phyloP scores from a whole-genome alignment of 2,329 filamentous ascomycete species.

The Nigrospora oryzae region DNA sequence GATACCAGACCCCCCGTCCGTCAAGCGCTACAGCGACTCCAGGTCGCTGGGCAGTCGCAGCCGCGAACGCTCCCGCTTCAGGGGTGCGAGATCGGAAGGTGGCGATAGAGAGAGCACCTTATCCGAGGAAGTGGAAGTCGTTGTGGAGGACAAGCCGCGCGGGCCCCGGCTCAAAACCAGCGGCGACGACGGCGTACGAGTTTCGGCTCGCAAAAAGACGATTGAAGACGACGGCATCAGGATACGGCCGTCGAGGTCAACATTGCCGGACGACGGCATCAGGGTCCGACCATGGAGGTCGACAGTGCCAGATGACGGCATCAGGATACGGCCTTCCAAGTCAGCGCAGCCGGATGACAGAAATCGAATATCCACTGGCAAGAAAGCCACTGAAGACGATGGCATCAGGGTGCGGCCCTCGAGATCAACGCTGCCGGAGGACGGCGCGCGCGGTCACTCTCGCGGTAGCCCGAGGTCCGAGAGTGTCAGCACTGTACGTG shows the following conservation, averaged over 20 bases:
- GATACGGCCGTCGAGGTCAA: constrained; percentile 4
- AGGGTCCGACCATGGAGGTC: constrained; percentile 12
- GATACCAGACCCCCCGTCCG: constrained; percentile 29
- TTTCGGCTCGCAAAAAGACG: constrained; percentile 26
- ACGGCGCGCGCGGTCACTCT: constrained; percentile 25
- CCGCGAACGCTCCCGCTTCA: constrained; percentile 30
- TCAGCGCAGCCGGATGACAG: background rate
- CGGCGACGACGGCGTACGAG: constrained; percentile 33
- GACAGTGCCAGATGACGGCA: constrained; percentile 13
- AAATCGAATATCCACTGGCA: constrained; percentile 1
- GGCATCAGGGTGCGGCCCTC: constrained; percentile 17
- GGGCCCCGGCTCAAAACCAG: background rate
- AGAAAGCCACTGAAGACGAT: constrained; percentile 14
- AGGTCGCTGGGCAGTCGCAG: constrained; percentile 27
- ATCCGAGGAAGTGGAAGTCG: constrained; percentile 12
- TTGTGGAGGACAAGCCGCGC: constrained; percentile 5
- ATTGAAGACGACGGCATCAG: constrained; percentile 11
- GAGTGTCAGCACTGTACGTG: constrained; percentile 17
- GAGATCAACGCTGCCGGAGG: constrained; percentile 16
- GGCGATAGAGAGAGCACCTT: constrained; percentile 10
- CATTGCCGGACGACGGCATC: background rate
- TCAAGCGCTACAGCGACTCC: constrained; percentile 26
- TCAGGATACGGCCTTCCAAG: constrained; percentile 5
- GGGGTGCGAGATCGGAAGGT: constrained; percentile 1
- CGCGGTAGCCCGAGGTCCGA: constrained; percentile 11